Conservation (phyloP, 345 rosid species). For the Boechera retrofracta region DNA sequence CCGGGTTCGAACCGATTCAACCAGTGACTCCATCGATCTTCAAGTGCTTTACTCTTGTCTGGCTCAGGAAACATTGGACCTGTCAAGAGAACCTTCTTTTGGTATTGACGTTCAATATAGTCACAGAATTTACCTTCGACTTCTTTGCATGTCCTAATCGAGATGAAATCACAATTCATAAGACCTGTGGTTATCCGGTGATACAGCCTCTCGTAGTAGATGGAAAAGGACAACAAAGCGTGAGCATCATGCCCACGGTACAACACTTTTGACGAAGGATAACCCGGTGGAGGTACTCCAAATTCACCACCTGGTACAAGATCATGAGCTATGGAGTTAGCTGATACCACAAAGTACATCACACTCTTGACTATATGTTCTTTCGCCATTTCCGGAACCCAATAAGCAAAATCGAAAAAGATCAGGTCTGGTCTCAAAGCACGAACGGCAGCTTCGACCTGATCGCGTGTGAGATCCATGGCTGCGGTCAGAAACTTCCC, state of each 20-base stretch:
- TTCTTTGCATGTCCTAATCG: conserved; percentile 48
- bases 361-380: conserved; percentile 21
- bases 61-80: conserved; percentile 51
- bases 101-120: conserved; percentile 24
- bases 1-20: conserved; percentile 30
- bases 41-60: conserved; percentile 33
- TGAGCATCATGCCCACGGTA: conserved; percentile 23
- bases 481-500: conserved; percentile 13
- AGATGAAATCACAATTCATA: conserved; percentile 48
- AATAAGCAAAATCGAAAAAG: conserved; percentile 42
- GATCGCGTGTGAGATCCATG: conserved; percentile 40
- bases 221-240: conserved; percentile 15
- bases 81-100: conserved; percentile 42
- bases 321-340: conserved; percentile 23
- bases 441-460: conserved; percentile 39
- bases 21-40: conserved; percentile 33
- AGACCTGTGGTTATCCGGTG: conserved; percentile 21
- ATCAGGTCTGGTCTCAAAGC: conserved; percentile 40
- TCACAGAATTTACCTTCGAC: conserved; percentile 52
- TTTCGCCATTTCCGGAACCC: conserved; percentile 41
- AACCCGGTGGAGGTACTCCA: conserved; percentile 39
- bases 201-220: conserved; percentile 29
- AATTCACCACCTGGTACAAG: conserved; percentile 35
- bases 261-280: conserved; percentile 40
- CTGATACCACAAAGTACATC: conserved; percentile 12